Conservation (phyloP, 75 land plant genomes). For the Pinus albicaulis region DNA sequence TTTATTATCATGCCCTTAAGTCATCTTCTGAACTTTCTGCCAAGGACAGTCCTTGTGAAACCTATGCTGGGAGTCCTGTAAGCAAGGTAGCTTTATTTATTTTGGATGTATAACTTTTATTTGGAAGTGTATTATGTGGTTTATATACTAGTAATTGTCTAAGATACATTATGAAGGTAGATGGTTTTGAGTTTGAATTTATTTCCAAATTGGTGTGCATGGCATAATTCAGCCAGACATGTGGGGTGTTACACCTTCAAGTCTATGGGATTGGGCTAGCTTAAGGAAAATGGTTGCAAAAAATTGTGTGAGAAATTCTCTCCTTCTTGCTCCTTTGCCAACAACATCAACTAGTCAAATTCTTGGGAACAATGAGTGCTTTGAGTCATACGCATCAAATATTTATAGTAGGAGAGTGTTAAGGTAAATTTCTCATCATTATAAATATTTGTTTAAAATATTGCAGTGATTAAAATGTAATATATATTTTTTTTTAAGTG, state of each 20-base stretch:
- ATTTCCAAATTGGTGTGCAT: slow-evolving; percentile 20
- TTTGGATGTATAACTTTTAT: neutral
- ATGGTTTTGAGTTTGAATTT: too few relatives aligned
- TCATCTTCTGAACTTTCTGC: slow-evolving; percentile 72
- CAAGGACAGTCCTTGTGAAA: slow-evolving; percentile 83
- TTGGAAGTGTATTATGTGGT: neutral
- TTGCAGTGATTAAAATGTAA: slow-evolving; percentile 2
- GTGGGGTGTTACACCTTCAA: slow-evolving; percentile 88
- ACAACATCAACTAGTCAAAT: slow-evolving; percentile 98
- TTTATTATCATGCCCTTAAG: slow-evolving; percentile 92
- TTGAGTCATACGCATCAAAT: slow-evolving; percentile 96
- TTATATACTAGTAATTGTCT: neutral
- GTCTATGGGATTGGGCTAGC: slow-evolving; percentile 83
- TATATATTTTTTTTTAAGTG: slow-evolving; percentile 39
- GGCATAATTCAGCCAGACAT: slow-evolving; percentile 95
- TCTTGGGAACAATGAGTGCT: slow-evolving; percentile 97
- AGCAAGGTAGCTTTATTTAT: slow-evolving; percentile 61
- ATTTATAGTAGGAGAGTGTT: slow-evolving; percentile 91
- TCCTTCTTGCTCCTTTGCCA: slow-evolving; percentile 97
- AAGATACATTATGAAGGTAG: neutral
- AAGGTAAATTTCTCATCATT: slow-evolving; percentile 43
- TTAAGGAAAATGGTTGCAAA: slow-evolving; percentile 54
- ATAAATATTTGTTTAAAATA: neutral
- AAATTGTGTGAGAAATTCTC: slow-evolving; percentile 84
- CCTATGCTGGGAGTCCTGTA: slow-evolving; percentile 82